A percentile compares a stretch with the other conserved stretches of the same genome.
phyloP scores from a whole-genome alignment of 306 rosid species.

The Casuarina glauca region DNA sequence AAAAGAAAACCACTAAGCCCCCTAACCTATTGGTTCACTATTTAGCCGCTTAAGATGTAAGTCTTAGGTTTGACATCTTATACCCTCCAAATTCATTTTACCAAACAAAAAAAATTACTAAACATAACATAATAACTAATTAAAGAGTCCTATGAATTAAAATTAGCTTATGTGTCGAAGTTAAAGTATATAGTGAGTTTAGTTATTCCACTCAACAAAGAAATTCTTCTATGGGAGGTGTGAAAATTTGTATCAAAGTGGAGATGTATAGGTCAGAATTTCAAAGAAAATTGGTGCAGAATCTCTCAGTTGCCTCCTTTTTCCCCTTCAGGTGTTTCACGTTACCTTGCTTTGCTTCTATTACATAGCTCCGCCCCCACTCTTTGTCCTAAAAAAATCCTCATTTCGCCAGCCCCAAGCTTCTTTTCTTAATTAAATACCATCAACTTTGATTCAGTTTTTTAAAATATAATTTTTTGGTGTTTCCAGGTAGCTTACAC shows the following conservation, averaged over 20 bases:
- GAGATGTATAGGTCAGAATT: neutral
- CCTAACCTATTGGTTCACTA: too few relatives aligned
- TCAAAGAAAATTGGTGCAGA: constrained; percentile 9
- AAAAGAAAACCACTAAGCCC: too few relatives aligned
- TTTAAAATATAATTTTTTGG: constrained; percentile 12
- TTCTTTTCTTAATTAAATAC: constrained; percentile 7
- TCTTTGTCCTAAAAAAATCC: constrained; percentile 18
- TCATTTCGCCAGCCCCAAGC: constrained; percentile 19
- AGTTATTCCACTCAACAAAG: neutral
- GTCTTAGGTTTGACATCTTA: too few relatives aligned
- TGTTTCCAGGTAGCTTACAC: constrained; percentile 40
- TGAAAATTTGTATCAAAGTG: too few relatives aligned
- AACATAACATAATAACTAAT: too few relatives aligned
- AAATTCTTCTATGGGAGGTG: neutral
- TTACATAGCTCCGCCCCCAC: constrained; percentile 10
- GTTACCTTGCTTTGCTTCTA: constrained; percentile 16
- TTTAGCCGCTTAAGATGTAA: too few relatives aligned
- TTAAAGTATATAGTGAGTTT: neutral
- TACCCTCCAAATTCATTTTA: too few relatives aligned
- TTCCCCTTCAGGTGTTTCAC: constrained; percentile 50
- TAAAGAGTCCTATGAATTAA: too few relatives aligned
- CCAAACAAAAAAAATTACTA: too few relatives aligned
- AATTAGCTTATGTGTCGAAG: neutral
- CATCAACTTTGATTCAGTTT: constrained; percentile 1
- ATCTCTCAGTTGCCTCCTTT: constrained; percentile 33